Evolutionary conservation across 768 basidiomycete species (phyloP).

Genomic region (Kwoniella dendrophila): DNA sequence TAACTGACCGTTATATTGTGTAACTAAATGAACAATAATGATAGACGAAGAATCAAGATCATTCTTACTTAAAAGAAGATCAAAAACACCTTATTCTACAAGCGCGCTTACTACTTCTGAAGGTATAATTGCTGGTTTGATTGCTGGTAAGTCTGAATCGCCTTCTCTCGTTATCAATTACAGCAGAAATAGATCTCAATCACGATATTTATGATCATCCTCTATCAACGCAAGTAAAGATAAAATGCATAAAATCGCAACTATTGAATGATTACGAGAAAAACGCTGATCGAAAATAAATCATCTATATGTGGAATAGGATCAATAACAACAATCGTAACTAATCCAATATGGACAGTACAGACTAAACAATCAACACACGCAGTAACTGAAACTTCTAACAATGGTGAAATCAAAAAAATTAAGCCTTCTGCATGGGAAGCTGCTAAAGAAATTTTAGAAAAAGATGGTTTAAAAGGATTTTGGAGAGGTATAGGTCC

Average conservation of each 20-base stretch:
- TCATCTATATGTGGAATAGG: constrained; percentile 59
- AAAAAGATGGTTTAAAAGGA: constrained; percentile 73
- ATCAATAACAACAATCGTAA: constrained; percentile 80
- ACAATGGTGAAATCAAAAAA: constrained; percentile 25
- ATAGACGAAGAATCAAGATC: constrained; percentile 56
- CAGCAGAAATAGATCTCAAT: no score
- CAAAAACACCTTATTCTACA: constrained; percentile 24
- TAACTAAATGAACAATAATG: no score
- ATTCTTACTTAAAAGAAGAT: constrained; percentile 45
- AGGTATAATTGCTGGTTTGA: constrained; percentile 81
- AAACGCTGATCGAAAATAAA: background rate
- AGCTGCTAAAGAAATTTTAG: constrained; percentile 69
- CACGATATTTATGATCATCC: no score
- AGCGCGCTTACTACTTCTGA: constrained; percentile 74
- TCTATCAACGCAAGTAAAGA: no score
- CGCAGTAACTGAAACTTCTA: constrained; percentile 24
- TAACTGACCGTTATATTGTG: background rate
- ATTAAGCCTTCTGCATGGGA: constrained; percentile 65
- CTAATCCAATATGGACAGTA: constrained; percentile 96
- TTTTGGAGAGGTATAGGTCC: constrained; percentile 94
- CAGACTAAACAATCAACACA: constrained; percentile 78
- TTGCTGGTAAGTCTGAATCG: constrained; percentile 70
- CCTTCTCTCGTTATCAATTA: no score
- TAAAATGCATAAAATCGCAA: no score
- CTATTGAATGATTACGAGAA: no score